Evolutionary conservation across 768 basidiomycete species (phyloP), one percentile per base, ranked within the genome.

Genomic region (Termitomyces sp.): DNA sequence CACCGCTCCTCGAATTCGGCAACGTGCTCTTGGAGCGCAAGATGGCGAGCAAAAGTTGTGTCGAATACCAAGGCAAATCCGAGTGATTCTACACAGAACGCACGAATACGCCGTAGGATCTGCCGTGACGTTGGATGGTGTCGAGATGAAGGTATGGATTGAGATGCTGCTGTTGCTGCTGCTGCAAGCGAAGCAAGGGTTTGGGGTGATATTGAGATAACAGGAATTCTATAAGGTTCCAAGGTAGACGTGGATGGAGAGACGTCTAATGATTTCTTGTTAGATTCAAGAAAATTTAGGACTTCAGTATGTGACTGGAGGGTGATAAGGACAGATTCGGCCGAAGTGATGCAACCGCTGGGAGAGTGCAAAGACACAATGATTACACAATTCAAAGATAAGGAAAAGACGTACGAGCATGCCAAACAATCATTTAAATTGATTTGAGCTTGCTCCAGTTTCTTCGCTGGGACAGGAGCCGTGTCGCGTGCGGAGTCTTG

Each of bases 301-400:
- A 98, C 95, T 69, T 99, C 95, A 15, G 83, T 82, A 64, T 98
- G 95, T 7, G 94, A 96, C 69, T 99, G 96, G 35, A 97, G 79
- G 12, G 94, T 94, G 65, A 99, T 97, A 56, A 99, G 81, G 43
- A 98, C 86, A 18, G 94, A 96, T 76, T 99, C 96, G 22, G 96
- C 96, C 36, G 96, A 98, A 3, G 97, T 99, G 63, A 99, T 98
- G 66, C 97, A 99, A 2, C 97, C 97, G 56, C 96, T 97, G 60
- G 38, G 1, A 43, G 44, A 47, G 38, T 44, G 45, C 22, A 54
- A n/a, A n/a, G n/a, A n/a, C 12, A 50, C 15, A 27, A 15, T 27
- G 42, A 33, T 41, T 13, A 53, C 36, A 45, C 46, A 41, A 11
- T 38, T 10, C 12, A 36, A 23, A 40, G 40, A 46, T 49, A 44